Evolutionary conservation across 768 basidiomycete genomes (phyloP), one percentile per base, ranked within the genome.

Genomic region (Sutorius australiensis): DNA sequence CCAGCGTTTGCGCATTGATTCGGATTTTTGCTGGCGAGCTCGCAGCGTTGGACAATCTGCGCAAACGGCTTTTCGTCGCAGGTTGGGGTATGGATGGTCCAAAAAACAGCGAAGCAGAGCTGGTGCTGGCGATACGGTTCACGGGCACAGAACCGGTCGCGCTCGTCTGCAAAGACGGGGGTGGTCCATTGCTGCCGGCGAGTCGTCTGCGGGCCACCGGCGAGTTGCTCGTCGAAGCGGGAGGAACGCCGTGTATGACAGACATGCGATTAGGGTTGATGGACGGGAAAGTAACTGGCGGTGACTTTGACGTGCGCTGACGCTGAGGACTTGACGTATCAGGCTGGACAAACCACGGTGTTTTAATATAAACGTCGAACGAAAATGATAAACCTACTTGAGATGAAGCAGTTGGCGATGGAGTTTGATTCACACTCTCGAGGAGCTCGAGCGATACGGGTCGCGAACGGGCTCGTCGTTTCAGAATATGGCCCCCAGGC

Each of bases 401-500:
- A 61, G 66, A 61, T 66, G 66, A 66, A 66, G 67, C 62, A 64
- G 51, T 13, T 7, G 75, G 75, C 36, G 82, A 80, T 31, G 74
- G 62, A 2, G 77, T 73, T 14, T 75, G 72, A 49, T 71, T 72
- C 47, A 73, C 67, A 56, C 77, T 77, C 65, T 83, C 78, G 16
- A 82, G 73, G 42, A 88, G 70, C 63, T 87, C 86, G 27, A 78
- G 68, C 17, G 88, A 89, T 13, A 89, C 74, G 2, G 87, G 88
- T 47, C 87, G 76, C 27, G 86, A 82, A 11, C 86, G 81, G 1
- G 87, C 88, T 11, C 88, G 81, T 51, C 87, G 77, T 68, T 91
- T 90, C 36, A 76, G 79, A 51, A 91, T 73, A 67, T 89, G 88
- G 0, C 87, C 88, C 12, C 86, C 86, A 3, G 88, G 88, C 0